Evolutionary conservation across 1,284 basidiomycete species (phyloP).

Genomic region (Pholiota adiposa): DNA sequence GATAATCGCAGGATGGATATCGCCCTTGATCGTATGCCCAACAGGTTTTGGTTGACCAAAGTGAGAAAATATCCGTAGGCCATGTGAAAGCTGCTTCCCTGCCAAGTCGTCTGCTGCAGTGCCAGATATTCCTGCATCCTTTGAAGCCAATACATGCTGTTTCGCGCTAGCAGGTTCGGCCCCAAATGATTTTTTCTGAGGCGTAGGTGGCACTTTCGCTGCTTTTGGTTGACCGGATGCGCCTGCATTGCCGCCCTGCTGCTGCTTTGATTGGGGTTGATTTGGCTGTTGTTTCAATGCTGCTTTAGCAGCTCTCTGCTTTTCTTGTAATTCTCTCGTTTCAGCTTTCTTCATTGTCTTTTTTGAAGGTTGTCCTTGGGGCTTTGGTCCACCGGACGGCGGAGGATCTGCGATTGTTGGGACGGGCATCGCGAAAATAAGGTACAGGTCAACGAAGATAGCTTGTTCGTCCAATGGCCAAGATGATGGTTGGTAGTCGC

Average conservation of each 20-base stretch:
- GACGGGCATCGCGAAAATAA: slow-evolving; percentile 33
- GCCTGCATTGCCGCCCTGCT: slow-evolving; percentile 8
- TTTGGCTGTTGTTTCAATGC: slow-evolving; percentile 41
- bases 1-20: slow-evolving; percentile 82
- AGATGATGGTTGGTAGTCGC: too few relatives aligned
- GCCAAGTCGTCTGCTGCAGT: slow-evolving; percentile 36
- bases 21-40: slow-evolving; percentile 65
- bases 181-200: slow-evolving; percentile 35
- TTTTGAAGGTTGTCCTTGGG: slow-evolving; percentile 48
- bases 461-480: neutral
- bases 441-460: neutral
- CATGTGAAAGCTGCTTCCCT: slow-evolving; percentile 46
- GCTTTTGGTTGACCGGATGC: slow-evolving; percentile 26
- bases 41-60: slow-evolving; percentile 75
- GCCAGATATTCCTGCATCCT: slow-evolving; percentile 24
- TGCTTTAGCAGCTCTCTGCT: slow-evolving; percentile 76
- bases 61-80: slow-evolving; percentile 80
- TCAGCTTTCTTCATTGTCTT: slow-evolving; percentile 82
- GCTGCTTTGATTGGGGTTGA: slow-evolving; percentile 25
- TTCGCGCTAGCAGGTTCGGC: slow-evolving; percentile 26
- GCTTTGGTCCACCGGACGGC: slow-evolving; percentile 30
- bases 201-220: slow-evolving; percentile 30
- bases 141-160: slow-evolving; percentile 25
- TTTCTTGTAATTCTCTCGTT: slow-evolving; percentile 78
- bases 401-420: slow-evolving; percentile 34